Evolutionary conservation across 2,329 filamentous ascomycete species (phyloP), one percentile per base, ranked within the genome.

Genomic region (Colletotrichum caudatum): DNA sequence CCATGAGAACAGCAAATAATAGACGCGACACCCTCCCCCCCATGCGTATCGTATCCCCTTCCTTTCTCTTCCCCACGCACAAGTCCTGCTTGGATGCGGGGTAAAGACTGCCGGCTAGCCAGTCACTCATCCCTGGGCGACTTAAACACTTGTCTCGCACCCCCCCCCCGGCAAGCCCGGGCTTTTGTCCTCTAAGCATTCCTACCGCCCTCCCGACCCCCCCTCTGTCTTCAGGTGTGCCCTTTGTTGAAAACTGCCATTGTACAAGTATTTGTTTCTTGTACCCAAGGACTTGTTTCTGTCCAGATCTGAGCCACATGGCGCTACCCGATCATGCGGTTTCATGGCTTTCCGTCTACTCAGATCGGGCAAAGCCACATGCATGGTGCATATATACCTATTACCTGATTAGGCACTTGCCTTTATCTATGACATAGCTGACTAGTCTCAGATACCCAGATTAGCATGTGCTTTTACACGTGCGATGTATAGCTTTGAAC

Each of bases 141-240:
- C 50, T 39, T 26, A 33, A 50, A 63, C 39, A 26, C 50, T 39
- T 39, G 56, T 11, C 11, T 16, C 33, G 23, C 14, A n/a, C 58
- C 50, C 7, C 44, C 29, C 58, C 50, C 7, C 44, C 35, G 63
- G n/a, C 69, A 35, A 71, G 69, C 59, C 64, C 69, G 65, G 58
- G 58, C 44, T 54, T 35, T 33, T 51, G 29, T 39, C 29, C 16
- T 33, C 46, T 18, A 16, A 48, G 20, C 46, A 48, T 20, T 23
- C 8, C 11, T 48, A 8, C 16, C 41, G 7, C 18, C 6, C 7
- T 18, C 44, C 5, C n/a, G n/a, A n/a, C n/a, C n/a, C 44, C 44
- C 8, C n/a, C 51, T 26, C 35, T 39, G 29, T n/a, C 51, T 58
- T 58, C 63, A 68, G 29, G 3, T 44, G 58, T 71, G 64, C 26